These are phyloP conservation scores for Antrodiella citrinella DNA, from an alignment of 768 basidiomycete genomes.

Conservation along the genomic window DNA sequence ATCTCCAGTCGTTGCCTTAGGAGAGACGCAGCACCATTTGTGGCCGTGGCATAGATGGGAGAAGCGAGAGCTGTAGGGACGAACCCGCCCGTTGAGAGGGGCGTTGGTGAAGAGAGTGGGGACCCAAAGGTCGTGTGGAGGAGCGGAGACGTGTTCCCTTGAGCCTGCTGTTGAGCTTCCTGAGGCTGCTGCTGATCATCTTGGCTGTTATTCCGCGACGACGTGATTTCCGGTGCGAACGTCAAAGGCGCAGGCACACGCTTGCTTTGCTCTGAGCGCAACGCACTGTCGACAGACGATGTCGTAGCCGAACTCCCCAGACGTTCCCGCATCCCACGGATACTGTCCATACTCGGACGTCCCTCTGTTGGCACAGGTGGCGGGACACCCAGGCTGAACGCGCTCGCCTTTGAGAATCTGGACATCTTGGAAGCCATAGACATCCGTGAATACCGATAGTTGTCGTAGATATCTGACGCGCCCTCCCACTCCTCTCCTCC, in stretches of 20 bases:
- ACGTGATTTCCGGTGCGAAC: slow-evolving; percentile 12
- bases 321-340: slow-evolving; percentile 1
- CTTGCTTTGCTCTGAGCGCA: not conserved
- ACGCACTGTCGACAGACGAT: not conserved
- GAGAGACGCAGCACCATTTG: slow-evolving; percentile 29
- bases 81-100: slow-evolving; percentile 4
- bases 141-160: slow-evolving; percentile 25
- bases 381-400: slow-evolving; percentile 22
- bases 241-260: slow-evolving; percentile 7
- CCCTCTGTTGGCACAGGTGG: slow-evolving; percentile 24
- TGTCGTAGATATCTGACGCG: slow-evolving; percentile 69
- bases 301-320: not conserved
- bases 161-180: not conserved
- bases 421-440: slow-evolving; percentile 40
- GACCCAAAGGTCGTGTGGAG: slow-evolving; percentile 36
- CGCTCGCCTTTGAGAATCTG: slow-evolving; percentile 28
- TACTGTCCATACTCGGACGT: slow-evolving; percentile 14
- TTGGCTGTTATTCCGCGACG: slow-evolving; percentile 8
- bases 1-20: slow-evolving; percentile 30
- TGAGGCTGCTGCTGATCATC: slow-evolving; percentile 25
- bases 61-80: slow-evolving; percentile 11
- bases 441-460: slow-evolving; percentile 65
- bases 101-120: slow-evolving; percentile 23
- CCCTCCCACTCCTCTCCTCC: slow-evolving; percentile 53
- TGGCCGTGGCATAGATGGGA: slow-evolving; percentile 10